A percentile compares a stretch with the other conserved stretches of the same genome.
These are phyloP conservation scores for Cercospora sp. DNA, from an alignment of 2,329 filamentous ascomycete species.

Conservation along the genomic window DNA sequence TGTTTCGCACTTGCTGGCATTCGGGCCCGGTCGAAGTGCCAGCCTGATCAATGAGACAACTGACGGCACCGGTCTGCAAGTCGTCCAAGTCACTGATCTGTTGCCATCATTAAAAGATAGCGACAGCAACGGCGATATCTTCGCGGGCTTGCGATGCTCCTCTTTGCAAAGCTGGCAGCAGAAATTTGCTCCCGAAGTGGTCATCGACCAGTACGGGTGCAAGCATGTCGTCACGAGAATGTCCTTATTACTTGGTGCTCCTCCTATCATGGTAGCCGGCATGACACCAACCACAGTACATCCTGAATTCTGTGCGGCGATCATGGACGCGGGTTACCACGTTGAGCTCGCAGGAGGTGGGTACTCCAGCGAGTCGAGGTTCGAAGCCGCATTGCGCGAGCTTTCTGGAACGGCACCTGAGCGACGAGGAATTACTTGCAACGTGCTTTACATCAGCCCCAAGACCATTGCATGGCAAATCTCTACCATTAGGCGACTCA, in stretches of 20 bases:
- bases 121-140: neutral
- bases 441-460: neutral
- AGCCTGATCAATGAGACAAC: neutral
- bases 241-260: neutral
- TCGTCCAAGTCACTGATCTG: neutral
- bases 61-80: neutral
- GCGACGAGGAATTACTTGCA: neutral
- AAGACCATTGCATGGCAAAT: neutral
- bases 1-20: neutral
- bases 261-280: neutral
- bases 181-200: neutral
- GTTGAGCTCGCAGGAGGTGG: neutral
- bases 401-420: neutral
- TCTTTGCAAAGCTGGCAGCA: neutral
- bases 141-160: neutral
- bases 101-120: neutral
- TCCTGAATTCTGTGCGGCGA: neutral
- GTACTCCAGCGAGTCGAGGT: neutral
- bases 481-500: neutral
- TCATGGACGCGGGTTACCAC: neutral
- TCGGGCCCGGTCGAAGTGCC: neutral
- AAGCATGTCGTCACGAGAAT: neutral
- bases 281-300: neutral
- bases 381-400: neutral
- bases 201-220: neutral